phyloP scores from a whole-genome alignment of 2,329 filamentous ascomycete species.

The Pseudogymnoascus sp. region DNA sequence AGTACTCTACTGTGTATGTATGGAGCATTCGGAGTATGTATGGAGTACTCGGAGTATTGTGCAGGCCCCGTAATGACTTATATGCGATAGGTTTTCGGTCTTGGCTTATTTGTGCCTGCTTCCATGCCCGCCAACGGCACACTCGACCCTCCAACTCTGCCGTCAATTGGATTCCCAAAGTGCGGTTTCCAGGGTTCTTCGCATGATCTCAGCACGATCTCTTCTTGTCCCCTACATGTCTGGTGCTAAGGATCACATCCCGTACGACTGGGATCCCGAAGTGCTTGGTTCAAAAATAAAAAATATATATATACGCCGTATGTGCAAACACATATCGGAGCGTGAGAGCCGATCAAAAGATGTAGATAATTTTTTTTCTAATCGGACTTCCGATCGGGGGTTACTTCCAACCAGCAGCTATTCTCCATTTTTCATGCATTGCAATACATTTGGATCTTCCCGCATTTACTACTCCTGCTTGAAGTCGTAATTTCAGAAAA shows the following conservation, averaged over 20 bases:
- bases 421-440: slow-evolving; percentile 9
- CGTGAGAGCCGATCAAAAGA: background rate
- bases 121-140: background rate
- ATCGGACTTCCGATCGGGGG: background rate
- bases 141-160: background rate
- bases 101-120: slow-evolving; percentile 4
- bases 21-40: background rate
- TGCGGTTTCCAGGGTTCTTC: slow-evolving; percentile 3
- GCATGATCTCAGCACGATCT: slow-evolving; percentile 5
- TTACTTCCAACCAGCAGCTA: background rate
- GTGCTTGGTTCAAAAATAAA: background rate
- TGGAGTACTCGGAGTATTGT: background rate
- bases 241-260: background rate
- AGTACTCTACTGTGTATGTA: background rate
- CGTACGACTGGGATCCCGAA: background rate
- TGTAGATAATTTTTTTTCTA: background rate
- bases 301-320: background rate
- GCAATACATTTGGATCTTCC: slow-evolving; percentile 8
- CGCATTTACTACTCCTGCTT: slow-evolving; percentile 7
- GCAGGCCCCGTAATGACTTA: background rate
- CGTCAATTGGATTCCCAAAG: slow-evolving; percentile 8
- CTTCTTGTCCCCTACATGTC: background rate
- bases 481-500: slow-evolving; percentile 16
- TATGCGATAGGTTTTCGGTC: background rate
- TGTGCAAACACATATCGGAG: background rate